Base-by-base conservation (phyloP, 1,284 basidiomycete genomes). In the Thelephora terrestris region DNA sequence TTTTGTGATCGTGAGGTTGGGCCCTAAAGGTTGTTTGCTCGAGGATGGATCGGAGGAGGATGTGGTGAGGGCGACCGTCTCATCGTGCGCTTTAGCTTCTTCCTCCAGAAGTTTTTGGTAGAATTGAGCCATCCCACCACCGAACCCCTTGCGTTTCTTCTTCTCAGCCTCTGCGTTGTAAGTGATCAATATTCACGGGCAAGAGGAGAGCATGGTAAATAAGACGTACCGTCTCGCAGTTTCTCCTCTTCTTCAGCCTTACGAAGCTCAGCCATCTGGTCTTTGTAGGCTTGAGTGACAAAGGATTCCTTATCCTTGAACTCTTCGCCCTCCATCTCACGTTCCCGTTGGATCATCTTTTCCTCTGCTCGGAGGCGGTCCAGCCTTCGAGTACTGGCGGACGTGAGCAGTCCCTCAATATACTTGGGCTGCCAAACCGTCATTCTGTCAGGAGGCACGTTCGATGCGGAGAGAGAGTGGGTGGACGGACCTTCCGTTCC, bases 301-400 rank as follows among this genome's bases (percentile, higher is more conserved):
- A 98, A 99, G 20, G 84, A 78, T 53, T 99, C 96, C 70, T 95
- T 99, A 69, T 91, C 95, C 43, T 75, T 77, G 64, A 92, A 99
- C 64, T 94, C 81, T 54, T 95, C 92, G 0, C 96, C 96, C 67
- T 99, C 96, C 21, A 77, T 71, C 63, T 94, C 91, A 18, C 96
- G 78, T 63, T 99, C 95, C 43, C 81, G 78, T 64, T 95, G 89
- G 58, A 98, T 86, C 85, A 94, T 90, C 73, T 98, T 98, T 68
- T 99, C 93, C 66, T 99, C 95, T 0, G 96, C 96, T 48, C 94
- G 76, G n/a, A 97, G 66, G 57, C 90, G 78, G 63, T 99, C 96
- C 39, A 96, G 70, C 58, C 85, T 82, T 29, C 96, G 79, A 37
- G 90, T 90, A 40, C 84, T 82, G 20, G 96, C 93, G 7, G 90